Evolutionary conservation across 2,329 filamentous ascomycete species (phyloP), one percentile per base, ranked within the genome.

Genomic region (Podosphaera fusca): DNA sequence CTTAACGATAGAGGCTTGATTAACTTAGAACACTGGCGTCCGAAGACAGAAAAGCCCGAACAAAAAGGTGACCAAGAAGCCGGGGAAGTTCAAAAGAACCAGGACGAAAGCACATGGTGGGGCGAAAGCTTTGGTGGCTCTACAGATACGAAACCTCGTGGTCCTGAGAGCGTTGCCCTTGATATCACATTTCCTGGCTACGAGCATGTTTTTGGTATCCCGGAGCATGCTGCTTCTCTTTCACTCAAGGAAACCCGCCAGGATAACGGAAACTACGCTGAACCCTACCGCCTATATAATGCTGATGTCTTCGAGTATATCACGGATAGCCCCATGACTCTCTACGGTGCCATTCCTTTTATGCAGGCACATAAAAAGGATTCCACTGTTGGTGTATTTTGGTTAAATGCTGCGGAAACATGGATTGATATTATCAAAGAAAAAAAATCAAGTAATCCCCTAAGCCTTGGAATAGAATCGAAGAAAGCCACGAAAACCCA

Each of bases 271-370:
- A 86, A 87, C 64, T 87, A 92, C 69, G 75, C 77, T 8, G 87
- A 98, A 60, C 92, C 92, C 0, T 98, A 98, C 72, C 80, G 92
- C 42, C 71, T 98, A 69, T 95, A 95, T 73, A 98, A 98, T 69
- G 79, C 87, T 36, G 92, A 98, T 68, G 92, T 98, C 9, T 98
- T 98, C 64, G 92, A 98, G 71, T 98, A 98, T 69, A 83, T 95
- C 64, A 78, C 95, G 64, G 86, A 96, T 70, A 96, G 88, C 69
- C 89, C 92, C 0, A 98, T 98, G 92, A 96, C 92, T 0, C 76
- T 98, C 1, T 98, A 98, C 66, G 92, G 92, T n/a, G 75, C 88
- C 6, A 96, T 98, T 63, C 92, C 92, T 1, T 86, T 96, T 67
- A 94, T 98, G 87, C 92, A 96, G 70, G 92, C 92, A 21, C 90